A percentile compares a stretch with the other conserved stretches of the same genome.
Conservation (phyloP, 2,329 filamentous ascomycete species). For the Venturia pyrina region DNA sequence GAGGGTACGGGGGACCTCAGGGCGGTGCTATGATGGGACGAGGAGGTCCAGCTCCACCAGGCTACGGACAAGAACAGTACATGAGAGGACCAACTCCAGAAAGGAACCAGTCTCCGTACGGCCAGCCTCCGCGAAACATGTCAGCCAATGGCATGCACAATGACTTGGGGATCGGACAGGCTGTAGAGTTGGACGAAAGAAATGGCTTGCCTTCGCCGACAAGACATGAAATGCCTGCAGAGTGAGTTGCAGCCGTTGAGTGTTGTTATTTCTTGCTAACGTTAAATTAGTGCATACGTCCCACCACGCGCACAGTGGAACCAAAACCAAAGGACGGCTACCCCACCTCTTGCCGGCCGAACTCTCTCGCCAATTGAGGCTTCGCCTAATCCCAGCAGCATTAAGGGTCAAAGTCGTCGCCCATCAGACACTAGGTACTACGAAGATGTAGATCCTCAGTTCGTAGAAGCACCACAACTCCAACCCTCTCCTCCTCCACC, state of each 20-base stretch:
- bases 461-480: constrained; percentile 44
- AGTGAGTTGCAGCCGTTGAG: constrained; percentile 20
- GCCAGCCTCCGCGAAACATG: constrained; percentile 27
- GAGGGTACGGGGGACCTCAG: neutral
- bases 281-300: constrained; percentile 23
- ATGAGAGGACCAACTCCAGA: constrained; percentile 35
- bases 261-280: constrained; percentile 7
- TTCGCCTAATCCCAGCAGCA: constrained; percentile 23
- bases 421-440: constrained; percentile 50
- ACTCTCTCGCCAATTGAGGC: constrained; percentile 30
- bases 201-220: constrained; percentile 40
- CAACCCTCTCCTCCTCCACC: constrained; percentile 19
- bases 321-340: constrained; percentile 17
- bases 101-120: constrained; percentile 28
- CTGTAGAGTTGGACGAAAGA: constrained; percentile 73
- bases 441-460: constrained; percentile 87
- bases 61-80: constrained; percentile 24
- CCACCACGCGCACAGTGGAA: constrained; percentile 39
- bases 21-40: constrained; percentile 18
- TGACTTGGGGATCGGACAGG: constrained; percentile 45
- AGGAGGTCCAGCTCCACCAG: constrained; percentile 18
- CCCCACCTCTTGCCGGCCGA: constrained; percentile 6
- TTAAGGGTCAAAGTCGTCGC: constrained; percentile 21
- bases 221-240: constrained; percentile 1
- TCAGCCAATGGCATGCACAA: constrained; percentile 27